These are phyloP conservation scores for Pisolithus sp. DNA, from an alignment of 768 basidiomycete species.

Conservation along the genomic window DNA sequence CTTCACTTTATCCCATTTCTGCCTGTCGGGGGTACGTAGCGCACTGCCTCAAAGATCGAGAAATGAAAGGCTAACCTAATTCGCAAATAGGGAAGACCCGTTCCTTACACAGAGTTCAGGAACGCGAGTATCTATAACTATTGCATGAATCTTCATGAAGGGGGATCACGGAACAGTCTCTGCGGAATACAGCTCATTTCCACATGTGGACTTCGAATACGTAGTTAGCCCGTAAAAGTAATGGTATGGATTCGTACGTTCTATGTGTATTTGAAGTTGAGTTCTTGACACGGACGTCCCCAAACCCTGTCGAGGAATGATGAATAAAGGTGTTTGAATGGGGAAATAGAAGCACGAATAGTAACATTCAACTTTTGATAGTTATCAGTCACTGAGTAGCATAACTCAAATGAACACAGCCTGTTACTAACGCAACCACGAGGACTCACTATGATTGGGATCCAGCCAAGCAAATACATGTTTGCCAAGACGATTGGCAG, in stretches of 20 bases:
- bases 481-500: background rate
- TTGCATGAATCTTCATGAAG: constrained; percentile 3
- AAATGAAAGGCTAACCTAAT: background rate
- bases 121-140: constrained; percentile 18
- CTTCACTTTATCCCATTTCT: background rate
- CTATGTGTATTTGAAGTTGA: too few relatives aligned
- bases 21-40: constrained; percentile 7
- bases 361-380: too few relatives aligned
- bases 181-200: too few relatives aligned
- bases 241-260: too few relatives aligned
- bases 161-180: too few relatives aligned
- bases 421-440: background rate
- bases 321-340: too few relatives aligned
- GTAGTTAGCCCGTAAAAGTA: too few relatives aligned
- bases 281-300: too few relatives aligned
- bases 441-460: background rate
- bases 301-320: too few relatives aligned
- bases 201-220: too few relatives aligned
- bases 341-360: too few relatives aligned
- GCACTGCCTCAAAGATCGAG: background rate
- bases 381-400: background rate
- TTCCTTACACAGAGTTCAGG: constrained; percentile 24
- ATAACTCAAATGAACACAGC: background rate
- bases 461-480: background rate
- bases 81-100: constrained; percentile 14